A percentile compares a stretch with the other conserved stretches of the same genome.
These are phyloP conservation scores for Parascedosporium putredinis DNA, from an alignment of 2,329 filamentous ascomycete genomes.

Conservation along the genomic window DNA sequence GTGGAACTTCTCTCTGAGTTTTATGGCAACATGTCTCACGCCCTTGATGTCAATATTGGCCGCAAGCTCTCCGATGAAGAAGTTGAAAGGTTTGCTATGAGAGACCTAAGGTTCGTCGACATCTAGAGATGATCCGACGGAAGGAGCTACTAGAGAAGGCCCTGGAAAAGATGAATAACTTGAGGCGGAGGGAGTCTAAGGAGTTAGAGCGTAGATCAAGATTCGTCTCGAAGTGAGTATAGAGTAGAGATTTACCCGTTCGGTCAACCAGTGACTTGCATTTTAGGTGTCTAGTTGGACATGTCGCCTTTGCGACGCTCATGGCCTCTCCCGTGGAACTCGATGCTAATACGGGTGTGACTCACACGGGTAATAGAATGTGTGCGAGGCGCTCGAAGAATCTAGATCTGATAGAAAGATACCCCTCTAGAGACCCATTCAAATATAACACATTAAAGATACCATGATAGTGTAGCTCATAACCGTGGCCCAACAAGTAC, in stretches of 20 bases:
- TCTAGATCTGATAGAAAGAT: slow-evolving; percentile 7
- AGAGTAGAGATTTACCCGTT: too few relatives aligned
- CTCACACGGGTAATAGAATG: not conserved
- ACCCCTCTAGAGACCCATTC: slow-evolving; percentile 4
- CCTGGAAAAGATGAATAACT: slow-evolving; percentile 87
- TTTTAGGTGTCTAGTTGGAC: not conserved
- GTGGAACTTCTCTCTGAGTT: slow-evolving; percentile 95
- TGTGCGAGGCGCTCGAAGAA: not conserved
- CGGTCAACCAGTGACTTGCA: not conserved
- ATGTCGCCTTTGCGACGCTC: too few relatives aligned
- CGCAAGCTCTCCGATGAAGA: slow-evolving; percentile 68
- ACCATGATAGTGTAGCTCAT: too few relatives aligned
- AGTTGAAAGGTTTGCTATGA: slow-evolving; percentile 81
- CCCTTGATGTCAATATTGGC: slow-evolving; percentile 78
- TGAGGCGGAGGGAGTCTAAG: slow-evolving; percentile 63
- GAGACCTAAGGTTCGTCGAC: slow-evolving; percentile 80
- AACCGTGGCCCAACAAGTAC: too few relatives aligned
- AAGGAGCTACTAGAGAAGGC: slow-evolving; percentile 92
- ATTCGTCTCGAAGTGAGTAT: slow-evolving; percentile 9
- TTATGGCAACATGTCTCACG: slow-evolving; percentile 93
- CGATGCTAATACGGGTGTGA: not conserved
- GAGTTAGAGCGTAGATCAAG: slow-evolving; percentile 9
- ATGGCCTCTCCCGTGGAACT: not conserved
- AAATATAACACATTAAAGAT: too few relatives aligned
- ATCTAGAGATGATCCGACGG: slow-evolving; percentile 82